Evolutionary conservation across 2,329 filamentous ascomycete species (phyloP), one percentile per base, ranked within the genome.

Genomic region (Dactylellina leptospora): DNA sequence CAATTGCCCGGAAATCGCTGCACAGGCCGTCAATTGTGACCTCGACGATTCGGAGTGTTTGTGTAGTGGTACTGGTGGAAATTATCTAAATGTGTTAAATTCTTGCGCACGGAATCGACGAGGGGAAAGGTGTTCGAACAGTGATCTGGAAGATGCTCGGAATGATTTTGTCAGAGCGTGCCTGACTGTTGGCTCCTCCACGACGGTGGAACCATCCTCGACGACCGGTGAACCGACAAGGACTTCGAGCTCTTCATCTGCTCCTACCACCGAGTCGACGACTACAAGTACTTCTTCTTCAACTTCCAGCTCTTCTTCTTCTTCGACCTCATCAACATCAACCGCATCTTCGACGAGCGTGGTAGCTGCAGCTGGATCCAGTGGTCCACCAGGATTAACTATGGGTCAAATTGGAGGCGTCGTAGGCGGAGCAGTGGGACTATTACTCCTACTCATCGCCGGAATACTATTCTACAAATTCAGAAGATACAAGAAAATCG

Each of bases 321-420:
- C 47, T 42, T 28, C 33, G 6, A 18, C 60, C 16, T 25, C 48
- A 4, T 28, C 47, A 16, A 28, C 44, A 22, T n/a, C 44, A 28
- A 60, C 47, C 16, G 44, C 25, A 22, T 4, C 44, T 18, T 45
- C 68, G 5, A 59, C 68, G n/a, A 63, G 53, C 11, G 64, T 51
- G 4, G 36, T 23, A 8, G 58, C 33, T n/a, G 6, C 62, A 3
- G 28, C 47, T 23, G 58, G 51, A 18, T 56, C 58, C 28, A 42
- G n/a, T 5, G 28, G 56, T 18, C 18, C 10, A 16, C 60, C 66
- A 10, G 50, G 27, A 2, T 54, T 72, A 27, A 59, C 59, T 11
- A 72, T 22, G 0, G 59, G 42, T 10, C 68, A 72, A 11, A 72
- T 72, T 16, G 68, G 68, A 25, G 68, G 68, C 11, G 44, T 72